Evolutionary conservation across 768 basidiomycete species (phyloP).

Genomic region (Plicaturopsis crispa): DNA sequence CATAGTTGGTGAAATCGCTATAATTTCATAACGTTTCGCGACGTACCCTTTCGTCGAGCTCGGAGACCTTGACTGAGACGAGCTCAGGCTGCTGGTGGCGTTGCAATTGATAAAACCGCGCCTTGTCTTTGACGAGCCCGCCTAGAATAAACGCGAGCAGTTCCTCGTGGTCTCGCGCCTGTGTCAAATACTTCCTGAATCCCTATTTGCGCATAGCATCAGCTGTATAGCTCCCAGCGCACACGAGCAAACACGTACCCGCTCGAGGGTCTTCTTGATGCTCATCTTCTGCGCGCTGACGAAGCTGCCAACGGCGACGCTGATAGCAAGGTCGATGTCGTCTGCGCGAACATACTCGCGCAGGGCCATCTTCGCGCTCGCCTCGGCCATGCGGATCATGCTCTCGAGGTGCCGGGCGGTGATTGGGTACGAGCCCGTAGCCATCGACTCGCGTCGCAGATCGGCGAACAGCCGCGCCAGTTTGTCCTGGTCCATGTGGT

Average conservation of each 20-base stretch:
- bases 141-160: conserved; percentile 91
- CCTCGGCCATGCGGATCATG: conserved; percentile 99
- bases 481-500: conserved; percentile 94
- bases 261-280: conserved; percentile 95
- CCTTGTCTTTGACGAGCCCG: conserved; percentile 88
- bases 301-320: conserved; percentile 91
- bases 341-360: conserved; percentile 93
- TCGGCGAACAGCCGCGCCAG: conserved; percentile 91
- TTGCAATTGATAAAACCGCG: conserved; percentile 74
- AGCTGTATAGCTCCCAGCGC: conserved; percentile 9
- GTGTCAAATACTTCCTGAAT: conserved; percentile 96
- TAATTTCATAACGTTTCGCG: not conserved
- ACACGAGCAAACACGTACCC: conserved; percentile 46
- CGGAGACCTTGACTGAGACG: conserved; percentile 67
- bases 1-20: not conserved
- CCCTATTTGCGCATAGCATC: conserved; percentile 38
- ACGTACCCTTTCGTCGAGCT: conserved; percentile 83
- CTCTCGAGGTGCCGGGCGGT: conserved; percentile 97
- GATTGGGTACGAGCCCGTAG: conserved; percentile 98
- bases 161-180: conserved; percentile 94
- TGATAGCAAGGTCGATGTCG: conserved; percentile 96
- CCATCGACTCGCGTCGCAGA: conserved; percentile 89
- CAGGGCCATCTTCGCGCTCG: conserved; percentile 96
- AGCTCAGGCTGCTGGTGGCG: conserved; percentile 70
- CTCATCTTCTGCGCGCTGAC: conserved; percentile 96